Base-by-base conservation (phyloP, 169 alveolate species). In the Eimeria brunetti region DNA sequence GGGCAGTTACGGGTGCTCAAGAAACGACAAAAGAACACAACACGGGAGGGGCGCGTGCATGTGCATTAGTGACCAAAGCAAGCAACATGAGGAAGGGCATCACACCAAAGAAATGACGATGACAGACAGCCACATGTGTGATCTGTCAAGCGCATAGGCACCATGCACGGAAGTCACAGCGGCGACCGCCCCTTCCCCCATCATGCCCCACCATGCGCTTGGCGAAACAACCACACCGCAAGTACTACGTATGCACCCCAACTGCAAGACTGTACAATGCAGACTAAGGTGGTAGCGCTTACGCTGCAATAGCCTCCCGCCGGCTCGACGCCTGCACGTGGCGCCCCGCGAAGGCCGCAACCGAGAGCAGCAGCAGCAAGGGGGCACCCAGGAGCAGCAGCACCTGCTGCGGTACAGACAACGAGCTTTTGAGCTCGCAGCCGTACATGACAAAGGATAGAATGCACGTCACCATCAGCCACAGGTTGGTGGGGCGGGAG, bases 381-480 rank as follows among this genome's bases (percentile, higher is more conserved):
- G 90, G 90, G 90, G 90, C 90, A 53, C 90, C 90, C 76, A 83
- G 18, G 75, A 83, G 90, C 33, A 49, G 76, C 90, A 83, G 75
- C 71, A 83, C 76, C 44, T 83, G 90, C 9, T 83, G 76, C 22
- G 60, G 56, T 30, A 58, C 53, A 56, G 75, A 51, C 36, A 49
- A 36, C 27, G 51, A 14, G 56, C 56, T 2, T 30, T 11, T 49
- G 1, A 30, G 75, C 75, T 36, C 60, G 33, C 51, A 83, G 36
- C 71, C 71, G 53, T 83, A 78, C 88, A 46, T 56, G 56, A 83
- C 56, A 9, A 83, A 38, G n/a, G 76, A 83, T 20, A 83, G 90
- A 30, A 18, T 30, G 90, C 75, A 83, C 71, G 51, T 56, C 90
- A 53, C 53, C 75, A 83, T 41, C 49, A 78, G 75, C 90, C 90